phyloP scores from a whole-genome alignment of 176 grass and related monocot genomes.

The Saccharum officinarum region DNA sequence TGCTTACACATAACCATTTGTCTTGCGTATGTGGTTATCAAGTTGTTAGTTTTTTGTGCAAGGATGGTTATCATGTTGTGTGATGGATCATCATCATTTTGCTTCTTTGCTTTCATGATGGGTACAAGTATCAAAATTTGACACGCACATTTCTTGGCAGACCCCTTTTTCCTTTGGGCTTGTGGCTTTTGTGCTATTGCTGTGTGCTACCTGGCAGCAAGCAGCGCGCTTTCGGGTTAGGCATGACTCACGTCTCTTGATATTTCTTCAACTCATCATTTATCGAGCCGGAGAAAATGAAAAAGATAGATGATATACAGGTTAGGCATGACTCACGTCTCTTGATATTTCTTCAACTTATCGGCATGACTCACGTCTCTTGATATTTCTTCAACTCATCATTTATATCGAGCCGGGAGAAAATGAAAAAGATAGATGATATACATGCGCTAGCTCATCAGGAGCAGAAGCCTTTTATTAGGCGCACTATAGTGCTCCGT shows the following conservation, averaged over 20 bases:
- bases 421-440: too few relatives aligned
- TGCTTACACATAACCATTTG: not conserved
- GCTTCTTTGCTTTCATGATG: constrained; percentile 42
- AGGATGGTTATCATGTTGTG: constrained; percentile 10
- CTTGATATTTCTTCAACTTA: too few relatives aligned
- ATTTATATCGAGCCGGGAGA: too few relatives aligned
- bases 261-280: constrained; percentile 42
- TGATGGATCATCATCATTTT: constrained; percentile 11
- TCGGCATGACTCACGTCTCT: constrained; percentile 8
- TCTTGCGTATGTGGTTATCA: not conserved
- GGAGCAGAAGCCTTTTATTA: constrained; percentile 13
- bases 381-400: constrained; percentile 41
- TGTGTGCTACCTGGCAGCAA: constrained; percentile 40
- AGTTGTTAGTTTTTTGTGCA: not conserved
- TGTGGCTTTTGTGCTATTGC: constrained; percentile 21
- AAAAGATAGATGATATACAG: not conserved
- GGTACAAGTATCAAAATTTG: constrained; percentile 52
- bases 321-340: not conserved
- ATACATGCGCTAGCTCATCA: too few relatives aligned
- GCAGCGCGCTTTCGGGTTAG: constrained; percentile 32
- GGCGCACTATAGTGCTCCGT: constrained; percentile 20
- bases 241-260: constrained; percentile 41
- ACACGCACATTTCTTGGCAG: constrained; percentile 34
- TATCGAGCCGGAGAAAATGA: not conserved
- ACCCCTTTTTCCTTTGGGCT: not conserved